Conservation (phyloP, 225 moss, liverwort and hornwort genomes). For the Polytrichum commune region DNA sequence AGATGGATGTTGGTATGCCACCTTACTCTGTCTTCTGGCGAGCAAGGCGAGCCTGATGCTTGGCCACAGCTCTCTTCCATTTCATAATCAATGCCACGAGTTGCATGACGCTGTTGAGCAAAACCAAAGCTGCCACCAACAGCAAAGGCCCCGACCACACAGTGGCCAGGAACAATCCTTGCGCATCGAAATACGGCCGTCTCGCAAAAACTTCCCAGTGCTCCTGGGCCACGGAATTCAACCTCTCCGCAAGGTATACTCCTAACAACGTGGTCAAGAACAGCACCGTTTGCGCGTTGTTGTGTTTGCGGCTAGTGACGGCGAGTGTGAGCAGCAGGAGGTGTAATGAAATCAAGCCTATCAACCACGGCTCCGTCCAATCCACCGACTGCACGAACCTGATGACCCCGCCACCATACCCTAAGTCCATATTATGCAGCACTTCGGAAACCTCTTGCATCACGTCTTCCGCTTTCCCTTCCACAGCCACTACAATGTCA, state of each 20-base stretch:
- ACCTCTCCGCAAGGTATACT: constrained; percentile 66
- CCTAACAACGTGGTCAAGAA: constrained; percentile 62
- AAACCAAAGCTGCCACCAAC: constrained; percentile 58
- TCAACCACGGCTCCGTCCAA: constrained; percentile 88
- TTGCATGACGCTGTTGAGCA: constrained; percentile 74
- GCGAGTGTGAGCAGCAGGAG: constrained; percentile 38
- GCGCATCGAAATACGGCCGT: constrained; percentile 81
- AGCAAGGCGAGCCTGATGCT: constrained; percentile 59
- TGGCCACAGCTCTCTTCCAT: constrained; percentile 80
- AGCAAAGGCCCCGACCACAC: constrained; percentile 87
- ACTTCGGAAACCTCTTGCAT: no score
- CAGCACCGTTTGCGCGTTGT: constrained; percentile 51
- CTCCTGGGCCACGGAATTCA: constrained; percentile 49
- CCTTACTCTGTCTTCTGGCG: constrained; percentile 62
- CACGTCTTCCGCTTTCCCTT: no score
- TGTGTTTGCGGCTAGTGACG: constrained; percentile 49
- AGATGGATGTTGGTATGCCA: no score
- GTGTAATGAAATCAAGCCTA: constrained; percentile 61
- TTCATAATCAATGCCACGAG: constrained; percentile 62
- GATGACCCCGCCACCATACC: constrained; percentile 53
- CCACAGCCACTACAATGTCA: no score
- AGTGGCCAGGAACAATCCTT: constrained; percentile 81
- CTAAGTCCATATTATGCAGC: not conserved
- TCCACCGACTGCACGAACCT: constrained; percentile 73
- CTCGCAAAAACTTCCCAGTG: constrained; percentile 69